Evolutionary conservation across 176 grass and related monocot species (phyloP).

Genomic region (Oryza nivara): DNA sequence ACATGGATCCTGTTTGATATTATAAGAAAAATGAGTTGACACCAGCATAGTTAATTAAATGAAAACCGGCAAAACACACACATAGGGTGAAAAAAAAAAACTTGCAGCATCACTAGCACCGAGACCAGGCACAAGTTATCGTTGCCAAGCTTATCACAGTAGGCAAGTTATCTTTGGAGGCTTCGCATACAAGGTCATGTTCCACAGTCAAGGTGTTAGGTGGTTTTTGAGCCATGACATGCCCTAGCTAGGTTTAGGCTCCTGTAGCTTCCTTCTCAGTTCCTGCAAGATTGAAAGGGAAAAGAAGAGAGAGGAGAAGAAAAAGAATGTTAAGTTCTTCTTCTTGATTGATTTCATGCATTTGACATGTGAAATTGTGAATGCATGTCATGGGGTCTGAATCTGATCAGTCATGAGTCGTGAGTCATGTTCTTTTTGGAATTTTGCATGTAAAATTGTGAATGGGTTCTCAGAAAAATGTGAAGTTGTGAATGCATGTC

Average conservation of each 20-base stretch:
- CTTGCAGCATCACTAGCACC: too few relatives aligned
- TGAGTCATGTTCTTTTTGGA: background rate
- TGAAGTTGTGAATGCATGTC: background rate
- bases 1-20: too few relatives aligned
- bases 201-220: too few relatives aligned
- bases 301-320: background rate
- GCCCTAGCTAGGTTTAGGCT: conserved; percentile 8
- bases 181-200: too few relatives aligned
- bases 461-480: background rate
- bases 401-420: background rate
- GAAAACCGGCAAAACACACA: too few relatives aligned
- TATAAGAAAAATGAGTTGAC: too few relatives aligned
- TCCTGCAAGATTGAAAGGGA: background rate
- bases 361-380: background rate
- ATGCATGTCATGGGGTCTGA: background rate
- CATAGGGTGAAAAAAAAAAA: too few relatives aligned
- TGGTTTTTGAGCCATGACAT: background rate
- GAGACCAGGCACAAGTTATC: too few relatives aligned
- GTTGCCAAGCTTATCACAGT: too few relatives aligned
- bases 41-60: too few relatives aligned
- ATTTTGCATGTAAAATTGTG: background rate
- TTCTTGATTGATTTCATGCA: background rate
- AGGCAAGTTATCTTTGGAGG: too few relatives aligned
- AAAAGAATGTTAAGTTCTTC: background rate
- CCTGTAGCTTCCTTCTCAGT: too few relatives aligned